A percentile compares a stretch with the other conserved stretches of the same genome.
Evolutionary conservation across 2,329 filamentous ascomycete species (phyloP).

Genomic region (Thermothelomyces thermophilus): DNA sequence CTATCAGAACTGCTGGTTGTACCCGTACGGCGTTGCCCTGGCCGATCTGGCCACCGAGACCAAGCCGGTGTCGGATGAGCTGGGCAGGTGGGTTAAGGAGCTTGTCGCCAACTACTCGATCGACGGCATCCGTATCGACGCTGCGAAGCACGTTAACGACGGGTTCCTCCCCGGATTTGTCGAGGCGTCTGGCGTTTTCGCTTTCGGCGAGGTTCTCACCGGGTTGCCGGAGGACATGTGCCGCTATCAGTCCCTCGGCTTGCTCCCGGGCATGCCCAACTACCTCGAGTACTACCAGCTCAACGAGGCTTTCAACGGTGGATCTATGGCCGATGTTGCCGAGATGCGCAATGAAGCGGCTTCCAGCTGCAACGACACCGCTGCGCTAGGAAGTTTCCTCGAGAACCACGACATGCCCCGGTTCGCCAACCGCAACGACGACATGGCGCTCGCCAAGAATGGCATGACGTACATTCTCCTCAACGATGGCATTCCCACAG

Average conservation of each 20-base stretch:
- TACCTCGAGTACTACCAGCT: slow-evolving; percentile 44
- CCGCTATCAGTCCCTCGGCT: slow-evolving; percentile 47
- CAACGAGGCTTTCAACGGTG: slow-evolving; percentile 32
- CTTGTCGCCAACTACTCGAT: slow-evolving; percentile 56
- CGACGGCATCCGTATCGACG: slow-evolving; percentile 56
- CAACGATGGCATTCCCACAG: slow-evolving; percentile 46
- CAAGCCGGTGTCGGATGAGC: slow-evolving; percentile 41
- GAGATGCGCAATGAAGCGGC: slow-evolving; percentile 34
- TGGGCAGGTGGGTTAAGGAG: slow-evolving; percentile 52
- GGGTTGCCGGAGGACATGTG: slow-evolving; percentile 46
- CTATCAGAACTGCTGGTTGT: slow-evolving; percentile 45
- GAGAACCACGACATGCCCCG: slow-evolving; percentile 56
- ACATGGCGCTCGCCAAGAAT: slow-evolving; percentile 53
- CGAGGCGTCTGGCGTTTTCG: slow-evolving; percentile 49
- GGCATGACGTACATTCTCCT: slow-evolving; percentile 56
- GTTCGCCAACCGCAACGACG: slow-evolving; percentile 45
- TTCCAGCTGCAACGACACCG: slow-evolving; percentile 36
- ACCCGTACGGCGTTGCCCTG: slow-evolving; percentile 48
- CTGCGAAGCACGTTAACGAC: slow-evolving; percentile 54
- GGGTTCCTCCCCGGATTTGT: slow-evolving; percentile 52
- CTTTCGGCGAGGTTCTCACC: slow-evolving; percentile 54
- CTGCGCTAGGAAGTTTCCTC: slow-evolving; percentile 44
- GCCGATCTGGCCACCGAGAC: slow-evolving; percentile 56
- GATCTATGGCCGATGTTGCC: slow-evolving; percentile 35
- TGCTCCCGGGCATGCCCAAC: slow-evolving; percentile 48